phyloP scores from a whole-genome alignment of 2,329 filamentous ascomycete genomes.

The Diaporthe sp. region DNA sequence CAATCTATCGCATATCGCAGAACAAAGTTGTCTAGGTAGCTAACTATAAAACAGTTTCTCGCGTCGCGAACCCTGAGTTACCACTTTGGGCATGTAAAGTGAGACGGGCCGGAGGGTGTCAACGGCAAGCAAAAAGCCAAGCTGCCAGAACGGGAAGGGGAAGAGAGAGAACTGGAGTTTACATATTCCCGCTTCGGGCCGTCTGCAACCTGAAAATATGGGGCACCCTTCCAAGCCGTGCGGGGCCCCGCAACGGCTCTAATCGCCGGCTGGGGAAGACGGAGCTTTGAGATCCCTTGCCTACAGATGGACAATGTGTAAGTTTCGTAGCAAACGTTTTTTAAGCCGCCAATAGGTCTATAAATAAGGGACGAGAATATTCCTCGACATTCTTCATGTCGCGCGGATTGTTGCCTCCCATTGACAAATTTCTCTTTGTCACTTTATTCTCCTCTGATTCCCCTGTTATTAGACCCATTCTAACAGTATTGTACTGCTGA shows the following conservation, averaged over 20 bases:
- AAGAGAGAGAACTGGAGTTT: not conserved
- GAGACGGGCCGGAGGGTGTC: not conserved
- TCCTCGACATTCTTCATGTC: not conserved
- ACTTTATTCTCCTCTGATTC: not conserved
- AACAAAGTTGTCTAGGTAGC: not conserved
- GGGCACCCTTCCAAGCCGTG: not conserved
- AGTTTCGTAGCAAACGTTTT: too few species aligned
- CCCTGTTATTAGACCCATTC: not conserved
- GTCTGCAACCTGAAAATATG: too few species aligned
- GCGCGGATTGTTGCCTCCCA: not conserved
- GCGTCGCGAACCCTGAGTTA: not conserved
- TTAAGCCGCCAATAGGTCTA: not conserved
- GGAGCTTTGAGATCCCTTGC: not conserved
- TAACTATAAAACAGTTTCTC: not conserved
- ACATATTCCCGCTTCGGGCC: not conserved
- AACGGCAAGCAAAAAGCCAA: not conserved
- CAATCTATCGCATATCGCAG: not conserved
- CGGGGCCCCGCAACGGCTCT: slow-evolving; percentile 11
- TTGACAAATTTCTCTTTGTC: not conserved
- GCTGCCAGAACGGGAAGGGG: not conserved
- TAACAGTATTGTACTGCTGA: not conserved
- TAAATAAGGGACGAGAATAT: slow-evolving; percentile 3
- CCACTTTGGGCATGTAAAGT: slow-evolving; percentile 1
- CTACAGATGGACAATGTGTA: not conserved
- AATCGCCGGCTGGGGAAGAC: slow-evolving; percentile 2